Percentiles rank a stretch among this genome's conserved stretches.
phyloP scores from a whole-genome alignment of 495 filamentous ascomycete species.

The Pyrenula aspistea region DNA sequence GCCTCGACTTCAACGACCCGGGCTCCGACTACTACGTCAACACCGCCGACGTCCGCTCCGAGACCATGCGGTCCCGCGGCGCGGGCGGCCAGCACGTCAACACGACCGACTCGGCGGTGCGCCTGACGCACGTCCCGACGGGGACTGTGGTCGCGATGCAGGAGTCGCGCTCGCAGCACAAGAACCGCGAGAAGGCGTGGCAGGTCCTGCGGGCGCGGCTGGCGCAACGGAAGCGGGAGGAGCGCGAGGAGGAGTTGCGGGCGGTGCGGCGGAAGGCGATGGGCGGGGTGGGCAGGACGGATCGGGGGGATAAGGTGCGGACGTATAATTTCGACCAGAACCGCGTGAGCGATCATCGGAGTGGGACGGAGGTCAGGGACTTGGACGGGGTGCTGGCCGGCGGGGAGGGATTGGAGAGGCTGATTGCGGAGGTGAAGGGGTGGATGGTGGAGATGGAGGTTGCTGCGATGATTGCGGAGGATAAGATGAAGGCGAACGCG shows the following conservation, averaged over 20 bases:
- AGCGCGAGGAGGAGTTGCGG: constrained; percentile 70
- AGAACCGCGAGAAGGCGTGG: constrained; percentile 83
- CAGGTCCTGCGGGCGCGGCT: constrained; percentile 68
- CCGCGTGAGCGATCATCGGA: constrained; percentile 87
- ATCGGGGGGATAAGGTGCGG: constrained; percentile 82
- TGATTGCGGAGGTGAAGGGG: constrained; percentile 69
- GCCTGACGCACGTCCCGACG: constrained; percentile 85
- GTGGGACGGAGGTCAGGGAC: constrained; percentile 70
- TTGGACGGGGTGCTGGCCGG: constrained; percentile 69
- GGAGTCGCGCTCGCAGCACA: constrained; percentile 79
- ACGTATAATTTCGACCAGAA: constrained; percentile 95
- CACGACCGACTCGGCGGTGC: constrained; percentile 90
- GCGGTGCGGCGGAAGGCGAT: constrained; percentile 61
- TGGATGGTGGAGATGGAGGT: constrained; percentile 77
- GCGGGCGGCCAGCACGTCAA: constrained; percentile 97
- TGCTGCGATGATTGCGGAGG: constrained; percentile 46
- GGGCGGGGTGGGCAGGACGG: constrained; percentile 65
- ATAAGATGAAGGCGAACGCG: constrained; percentile 16
- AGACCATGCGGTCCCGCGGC: constrained; percentile 84
- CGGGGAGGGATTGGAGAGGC: constrained; percentile 53
- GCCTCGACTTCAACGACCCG: constrained; percentile 64
- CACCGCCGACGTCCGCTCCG: constrained; percentile 69
- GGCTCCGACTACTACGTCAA: constrained; percentile 83
- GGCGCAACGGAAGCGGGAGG: constrained; percentile 69
- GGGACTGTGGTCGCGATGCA: constrained; percentile 80